phyloP scores from a whole-genome alignment of 2,329 filamentous ascomycete species.

The Penicillium frequentans region DNA sequence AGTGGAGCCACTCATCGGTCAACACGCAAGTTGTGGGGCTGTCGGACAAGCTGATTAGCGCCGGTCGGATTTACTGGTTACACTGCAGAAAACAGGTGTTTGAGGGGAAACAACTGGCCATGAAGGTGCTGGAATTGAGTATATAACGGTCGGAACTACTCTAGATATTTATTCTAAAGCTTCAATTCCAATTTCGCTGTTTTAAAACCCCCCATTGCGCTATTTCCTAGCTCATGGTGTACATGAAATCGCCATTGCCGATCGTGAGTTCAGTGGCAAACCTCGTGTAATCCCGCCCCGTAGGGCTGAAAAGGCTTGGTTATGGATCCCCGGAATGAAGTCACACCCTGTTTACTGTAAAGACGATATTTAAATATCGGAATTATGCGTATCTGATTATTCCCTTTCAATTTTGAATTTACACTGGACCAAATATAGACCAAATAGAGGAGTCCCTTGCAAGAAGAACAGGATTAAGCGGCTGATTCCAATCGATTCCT shows the following conservation, averaged over 20 bases:
- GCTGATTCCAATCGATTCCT: background rate
- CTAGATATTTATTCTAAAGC: too few relatives aligned
- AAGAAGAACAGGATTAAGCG: background rate
- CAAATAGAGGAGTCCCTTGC: too few relatives aligned
- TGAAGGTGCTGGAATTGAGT: background rate
- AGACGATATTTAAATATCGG: background rate
- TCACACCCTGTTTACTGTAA: background rate
- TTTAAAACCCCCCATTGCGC: too few relatives aligned
- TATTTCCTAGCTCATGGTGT: background rate
- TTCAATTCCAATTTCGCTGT: too few relatives aligned
- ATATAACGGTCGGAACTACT: background rate
- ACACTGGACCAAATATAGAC: background rate
- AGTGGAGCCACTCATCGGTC: background rate
- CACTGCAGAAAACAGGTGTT: background rate
- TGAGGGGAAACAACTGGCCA: background rate
- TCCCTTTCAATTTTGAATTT: background rate
- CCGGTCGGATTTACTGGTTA: background rate
- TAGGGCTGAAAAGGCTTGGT: slow-evolving; percentile 33
- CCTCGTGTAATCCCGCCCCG: slow-evolving; percentile 15
- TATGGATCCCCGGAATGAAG: slow-evolving; percentile 9
- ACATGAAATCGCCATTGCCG: background rate
- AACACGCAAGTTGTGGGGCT: background rate
- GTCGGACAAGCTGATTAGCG: background rate
- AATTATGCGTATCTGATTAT: background rate
- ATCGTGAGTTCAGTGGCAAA: slow-evolving; percentile 1